Conservation (phyloP, 2,329 filamentous ascomycete genomes). For the Aspergillus pseudonomiae region DNA sequence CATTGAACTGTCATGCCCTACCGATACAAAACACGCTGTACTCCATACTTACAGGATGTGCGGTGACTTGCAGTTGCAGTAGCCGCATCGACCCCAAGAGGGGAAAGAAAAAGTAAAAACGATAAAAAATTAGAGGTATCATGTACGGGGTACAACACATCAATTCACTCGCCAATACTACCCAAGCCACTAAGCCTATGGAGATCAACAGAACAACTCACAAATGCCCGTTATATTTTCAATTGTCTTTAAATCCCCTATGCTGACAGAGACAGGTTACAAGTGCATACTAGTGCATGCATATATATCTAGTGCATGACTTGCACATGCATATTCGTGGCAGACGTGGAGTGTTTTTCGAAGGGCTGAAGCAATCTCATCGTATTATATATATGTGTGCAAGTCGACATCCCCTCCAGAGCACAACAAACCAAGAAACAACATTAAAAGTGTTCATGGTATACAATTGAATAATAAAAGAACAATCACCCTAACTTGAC, state of each 20-base stretch:
- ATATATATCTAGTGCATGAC: conserved; percentile 1
- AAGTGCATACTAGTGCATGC: not conserved
- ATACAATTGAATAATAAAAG: not conserved
- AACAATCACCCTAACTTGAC: not conserved
- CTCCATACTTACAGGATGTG: conserved; percentile 4
- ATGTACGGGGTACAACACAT: not conserved
- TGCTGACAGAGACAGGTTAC: not conserved
- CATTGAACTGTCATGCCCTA: not conserved
- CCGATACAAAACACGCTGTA: not conserved
- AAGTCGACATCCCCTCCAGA: not conserved
- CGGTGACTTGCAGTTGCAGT: conserved; percentile 4
- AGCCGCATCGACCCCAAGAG: not conserved
- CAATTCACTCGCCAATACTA: not conserved
- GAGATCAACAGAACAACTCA: not conserved
- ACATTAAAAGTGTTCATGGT: not conserved
- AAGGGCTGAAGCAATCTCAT: not conserved
- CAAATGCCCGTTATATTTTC: too few species aligned
- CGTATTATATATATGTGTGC: not conserved
- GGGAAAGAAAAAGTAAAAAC: not conserved
- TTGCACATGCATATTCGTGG: not conserved
- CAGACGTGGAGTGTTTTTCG: not conserved
- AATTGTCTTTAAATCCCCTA: not conserved
- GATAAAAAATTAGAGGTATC: not conserved
- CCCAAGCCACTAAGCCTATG: not conserved
- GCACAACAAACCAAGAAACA: not conserved